Evolutionary conservation across 2,329 filamentous ascomycete species (phyloP).

Genomic region (Fusarium torreyae): DNA sequence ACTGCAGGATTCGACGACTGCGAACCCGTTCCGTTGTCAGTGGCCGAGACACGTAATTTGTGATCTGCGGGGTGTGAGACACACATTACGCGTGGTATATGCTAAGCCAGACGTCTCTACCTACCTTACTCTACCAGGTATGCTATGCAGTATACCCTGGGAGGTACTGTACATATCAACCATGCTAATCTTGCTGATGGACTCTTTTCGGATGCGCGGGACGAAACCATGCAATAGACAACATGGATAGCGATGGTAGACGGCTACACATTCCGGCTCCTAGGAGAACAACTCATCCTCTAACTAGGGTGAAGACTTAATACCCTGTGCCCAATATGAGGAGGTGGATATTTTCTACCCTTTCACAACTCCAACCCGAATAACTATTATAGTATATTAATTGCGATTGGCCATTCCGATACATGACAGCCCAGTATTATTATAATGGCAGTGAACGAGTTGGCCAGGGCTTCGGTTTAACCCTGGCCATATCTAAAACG

Average conservation of each 20-base stretch:
- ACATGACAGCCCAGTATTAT: slow-evolving; percentile 22
- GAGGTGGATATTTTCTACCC: slow-evolving; percentile 15
- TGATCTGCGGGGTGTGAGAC: slow-evolving; percentile 23
- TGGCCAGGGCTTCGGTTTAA: slow-evolving; percentile 14
- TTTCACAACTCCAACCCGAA: slow-evolving; percentile 8
- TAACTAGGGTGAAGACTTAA: slow-evolving; percentile 2
- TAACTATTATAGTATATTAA: neutral
- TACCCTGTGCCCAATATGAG: slow-evolving; percentile 2
- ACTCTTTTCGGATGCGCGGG: slow-evolving; percentile 16
- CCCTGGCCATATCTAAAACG: slow-evolving; percentile 33
- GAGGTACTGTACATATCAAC: slow-evolving; percentile 14
- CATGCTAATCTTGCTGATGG: slow-evolving; percentile 14
- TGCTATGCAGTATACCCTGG: slow-evolving; percentile 17
- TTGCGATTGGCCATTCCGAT: slow-evolving; percentile 5
- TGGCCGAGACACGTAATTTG: slow-evolving; percentile 31
- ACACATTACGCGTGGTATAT: slow-evolving; percentile 3
- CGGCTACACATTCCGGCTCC: slow-evolving; percentile 13
- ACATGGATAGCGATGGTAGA: slow-evolving; percentile 7
- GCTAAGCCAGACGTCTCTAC: neutral
- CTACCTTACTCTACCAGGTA: slow-evolving; percentile 1
- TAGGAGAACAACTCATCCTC: slow-evolving; percentile 5
- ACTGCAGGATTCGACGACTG: slow-evolving; percentile 13
- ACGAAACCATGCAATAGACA: slow-evolving; percentile 9
- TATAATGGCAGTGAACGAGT: slow-evolving; percentile 19
- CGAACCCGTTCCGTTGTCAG: neutral